These are phyloP conservation scores for Alternaria solani DNA, from an alignment of 2,329 filamentous ascomycete species.

Conservation along the genomic window DNA sequence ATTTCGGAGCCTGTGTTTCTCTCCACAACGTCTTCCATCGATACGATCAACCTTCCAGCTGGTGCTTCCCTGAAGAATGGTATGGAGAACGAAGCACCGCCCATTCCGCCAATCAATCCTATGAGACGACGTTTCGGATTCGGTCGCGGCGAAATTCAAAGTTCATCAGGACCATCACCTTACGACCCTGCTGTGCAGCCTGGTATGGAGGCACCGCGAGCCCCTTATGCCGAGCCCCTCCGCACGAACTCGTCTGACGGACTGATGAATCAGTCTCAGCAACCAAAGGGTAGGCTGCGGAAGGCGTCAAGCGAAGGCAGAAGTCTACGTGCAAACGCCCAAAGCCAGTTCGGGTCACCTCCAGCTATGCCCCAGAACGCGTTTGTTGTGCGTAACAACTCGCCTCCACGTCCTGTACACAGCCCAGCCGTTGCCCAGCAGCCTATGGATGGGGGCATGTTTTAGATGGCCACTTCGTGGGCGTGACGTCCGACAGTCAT, in stretches of 20 bases:
- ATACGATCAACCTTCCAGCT: conserved; percentile 65
- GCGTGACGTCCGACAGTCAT: neutral
- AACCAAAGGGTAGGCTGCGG: conserved; percentile 53
- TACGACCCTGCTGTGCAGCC: conserved; percentile 51
- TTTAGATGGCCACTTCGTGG: conserved; percentile 24
- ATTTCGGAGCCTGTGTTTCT: conserved; percentile 68
- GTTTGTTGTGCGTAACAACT: conserved; percentile 39
- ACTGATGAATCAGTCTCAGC: conserved; percentile 46
- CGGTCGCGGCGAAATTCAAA: conserved; percentile 49
- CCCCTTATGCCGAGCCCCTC: conserved; percentile 43
- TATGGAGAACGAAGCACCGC: conserved; percentile 48
- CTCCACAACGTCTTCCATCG: conserved; percentile 65
- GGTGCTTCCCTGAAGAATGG: conserved; percentile 64
- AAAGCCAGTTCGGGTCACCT: conserved; percentile 32
- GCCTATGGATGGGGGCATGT: conserved; percentile 49
- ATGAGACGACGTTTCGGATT: conserved; percentile 61
- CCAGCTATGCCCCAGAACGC: conserved; percentile 40
- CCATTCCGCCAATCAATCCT: conserved; percentile 68
- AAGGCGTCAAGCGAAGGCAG: conserved; percentile 62
- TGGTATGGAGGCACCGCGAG: conserved; percentile 42
- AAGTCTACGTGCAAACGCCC: conserved; percentile 55
- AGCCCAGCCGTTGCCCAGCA: conserved; percentile 30
- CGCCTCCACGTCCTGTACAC: conserved; percentile 42
- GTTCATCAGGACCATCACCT: conserved; percentile 17
- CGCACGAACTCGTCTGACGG: conserved; percentile 57